Conservation (phyloP, 2,329 filamentous ascomycete genomes). For the Aspergillus pseudoterreus region DNA sequence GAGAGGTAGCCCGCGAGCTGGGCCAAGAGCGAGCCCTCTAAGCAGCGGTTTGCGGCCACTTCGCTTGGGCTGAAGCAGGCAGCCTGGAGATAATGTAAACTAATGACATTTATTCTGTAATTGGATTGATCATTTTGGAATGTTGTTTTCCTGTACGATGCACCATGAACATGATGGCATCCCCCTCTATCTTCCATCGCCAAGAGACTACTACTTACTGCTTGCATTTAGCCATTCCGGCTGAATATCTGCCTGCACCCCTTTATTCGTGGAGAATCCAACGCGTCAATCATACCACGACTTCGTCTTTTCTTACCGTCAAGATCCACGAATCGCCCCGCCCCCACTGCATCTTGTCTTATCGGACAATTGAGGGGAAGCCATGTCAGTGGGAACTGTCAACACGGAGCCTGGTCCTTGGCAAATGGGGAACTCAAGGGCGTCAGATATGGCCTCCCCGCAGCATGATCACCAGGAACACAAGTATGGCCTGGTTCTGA, state of each 20-base stretch:
- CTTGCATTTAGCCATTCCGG: slow-evolving; percentile 7
- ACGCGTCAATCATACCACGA: background rate
- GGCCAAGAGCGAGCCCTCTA: slow-evolving; percentile 7
- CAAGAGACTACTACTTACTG: background rate
- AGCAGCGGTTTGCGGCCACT: slow-evolving; percentile 30
- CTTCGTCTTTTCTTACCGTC: background rate
- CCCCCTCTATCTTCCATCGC: background rate
- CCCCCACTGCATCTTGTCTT: slow-evolving; percentile 1
- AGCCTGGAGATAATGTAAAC: background rate
- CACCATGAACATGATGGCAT: background rate
- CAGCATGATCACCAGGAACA: too few species aligned
- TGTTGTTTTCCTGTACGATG: background rate
- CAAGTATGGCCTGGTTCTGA: background rate
- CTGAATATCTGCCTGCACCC: background rate
- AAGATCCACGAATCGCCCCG: background rate
- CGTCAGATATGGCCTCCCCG: background rate
- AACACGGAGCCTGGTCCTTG: slow-evolving; percentile 10
- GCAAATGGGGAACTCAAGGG: background rate
- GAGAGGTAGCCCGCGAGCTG: slow-evolving; percentile 20
- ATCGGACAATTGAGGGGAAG: slow-evolving; percentile 6
- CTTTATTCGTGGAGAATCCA: background rate
- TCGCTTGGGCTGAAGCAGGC: slow-evolving; percentile 5
- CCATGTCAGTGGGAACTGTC: background rate
- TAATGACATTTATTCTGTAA: background rate
- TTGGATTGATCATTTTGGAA: background rate